Evolutionary conservation across 345 rosid genomes (phyloP), one percentile per base, ranked within the genome.

Genomic region (Dipteronia dyeriana): DNA sequence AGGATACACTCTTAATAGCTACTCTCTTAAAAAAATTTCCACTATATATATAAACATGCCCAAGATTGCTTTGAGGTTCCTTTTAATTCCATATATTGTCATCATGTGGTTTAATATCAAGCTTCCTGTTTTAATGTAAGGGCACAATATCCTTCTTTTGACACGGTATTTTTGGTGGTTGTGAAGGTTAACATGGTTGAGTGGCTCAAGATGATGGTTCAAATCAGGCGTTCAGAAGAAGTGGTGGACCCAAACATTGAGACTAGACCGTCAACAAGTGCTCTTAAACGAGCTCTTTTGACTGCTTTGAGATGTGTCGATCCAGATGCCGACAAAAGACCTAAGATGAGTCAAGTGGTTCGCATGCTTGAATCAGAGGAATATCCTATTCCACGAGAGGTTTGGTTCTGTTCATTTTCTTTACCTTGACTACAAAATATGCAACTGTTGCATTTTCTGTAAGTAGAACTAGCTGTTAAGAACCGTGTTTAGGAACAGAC

Each of bases 331-430:
- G 93, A 87, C 65, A 95, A 95, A 89, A 90, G 99, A 77, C 97
- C 98, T 25, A 95, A 88, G 87, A 95, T 95, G 99, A 91, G 97
- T 80, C 99, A 91, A 84, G 99, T 91, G 4, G 96, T 85, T 70
- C 91, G 98, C 64, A 95, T 95, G 99, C 93, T 95, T 56, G 98
- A 95, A 79, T 88, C 93, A 23, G 98, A 93, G 84, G 98, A 93
- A 73, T 93, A 91, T 85, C 97, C 93, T 70, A 72, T 94, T 71
- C 89, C 92, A 47, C 86, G 94, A 85, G 95, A 94, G 97, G 98
- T 91, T 79, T 69, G 88, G 76, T 74, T 70, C 81, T 70, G 23
- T 54, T 29, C 23, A 51, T 66, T 66, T 65, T 66, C 19, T 41
- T 16, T 17, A 20, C 20, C 63, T 20, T 75, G n/a, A n/a, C 39